Evolutionary conservation across 805 yeast genomes (phyloP).

Genomic region (Zygotorulaspora florentina): DNA sequence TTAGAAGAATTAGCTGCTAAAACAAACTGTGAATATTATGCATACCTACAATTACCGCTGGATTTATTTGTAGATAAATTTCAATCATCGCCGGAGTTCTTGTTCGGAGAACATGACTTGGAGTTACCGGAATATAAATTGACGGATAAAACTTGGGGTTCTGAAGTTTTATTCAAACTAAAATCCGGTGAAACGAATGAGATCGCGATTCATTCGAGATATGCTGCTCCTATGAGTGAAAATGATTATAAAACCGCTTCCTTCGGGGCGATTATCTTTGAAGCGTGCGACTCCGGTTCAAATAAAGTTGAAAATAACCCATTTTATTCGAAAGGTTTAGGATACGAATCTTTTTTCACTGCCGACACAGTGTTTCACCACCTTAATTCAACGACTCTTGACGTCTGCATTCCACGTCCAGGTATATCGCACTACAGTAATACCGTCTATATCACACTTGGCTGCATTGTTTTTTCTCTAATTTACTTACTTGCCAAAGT

Average conservation of each 20-base stretch:
- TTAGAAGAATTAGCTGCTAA: conserved; percentile 9
- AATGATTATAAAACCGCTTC: conserved; percentile 18
- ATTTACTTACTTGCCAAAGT: conserved; percentile 33
- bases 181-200: conserved; percentile 25
- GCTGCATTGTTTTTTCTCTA: conserved; percentile 35
- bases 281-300: conserved; percentile 44
- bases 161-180: conserved; percentile 41
- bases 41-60: conserved; percentile 42
- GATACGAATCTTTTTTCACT: conserved; percentile 46
- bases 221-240: conserved; percentile 38
- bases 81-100: conserved; percentile 43
- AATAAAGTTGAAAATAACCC: conserved; percentile 32
- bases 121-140: conserved; percentile 51
- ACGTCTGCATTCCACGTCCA: conserved; percentile 43
- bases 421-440: conserved; percentile 28
- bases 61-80: conserved; percentile 51
- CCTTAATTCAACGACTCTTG: conserved; percentile 21
- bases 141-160: conserved; percentile 41
- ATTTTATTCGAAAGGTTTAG: conserved; percentile 39
- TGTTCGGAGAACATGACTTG: conserved; percentile 54
- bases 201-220: conserved; percentile 50
- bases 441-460: conserved; percentile 38
- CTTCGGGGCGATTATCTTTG: conserved; percentile 43
- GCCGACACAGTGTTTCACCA: conserved; percentile 42
- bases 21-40: conserved; percentile 41